A percentile compares a stretch with the other conserved stretches of the same genome.
Evolutionary conservation across 2,329 filamentous ascomycete genomes (phyloP).

Genomic region (Sporothrix brasiliensis): DNA sequence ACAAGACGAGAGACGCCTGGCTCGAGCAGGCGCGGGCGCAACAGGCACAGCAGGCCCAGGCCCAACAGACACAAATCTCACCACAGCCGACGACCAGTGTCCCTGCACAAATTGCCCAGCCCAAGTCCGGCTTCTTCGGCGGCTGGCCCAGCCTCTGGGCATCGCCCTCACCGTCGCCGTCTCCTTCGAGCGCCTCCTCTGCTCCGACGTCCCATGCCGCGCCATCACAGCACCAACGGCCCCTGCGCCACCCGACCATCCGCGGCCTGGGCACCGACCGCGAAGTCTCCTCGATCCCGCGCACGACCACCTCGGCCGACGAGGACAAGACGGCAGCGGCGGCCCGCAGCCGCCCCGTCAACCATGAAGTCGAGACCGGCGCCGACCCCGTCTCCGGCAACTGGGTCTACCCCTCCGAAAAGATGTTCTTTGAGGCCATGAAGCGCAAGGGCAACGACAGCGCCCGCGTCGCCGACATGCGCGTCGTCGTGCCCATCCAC

Average conservation of each 20-base stretch:
- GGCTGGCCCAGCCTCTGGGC: slow-evolving; percentile 32
- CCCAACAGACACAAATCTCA: background rate
- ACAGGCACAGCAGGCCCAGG: slow-evolving; percentile 37
- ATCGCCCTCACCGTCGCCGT: background rate
- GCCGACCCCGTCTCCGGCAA: slow-evolving; percentile 72
- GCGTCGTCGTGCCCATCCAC: slow-evolving; percentile 91
- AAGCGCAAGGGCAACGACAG: slow-evolving; percentile 82
- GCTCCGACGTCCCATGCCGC: background rate
- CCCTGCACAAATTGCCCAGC: background rate
- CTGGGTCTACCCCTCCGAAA: slow-evolving; percentile 96
- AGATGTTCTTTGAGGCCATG: slow-evolving; percentile 98
- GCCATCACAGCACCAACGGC: background rate
- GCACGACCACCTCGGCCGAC: slow-evolving; percentile 40
- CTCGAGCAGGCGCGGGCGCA: slow-evolving; percentile 67
- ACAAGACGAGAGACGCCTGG: slow-evolving; percentile 86
- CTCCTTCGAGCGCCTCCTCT: background rate
- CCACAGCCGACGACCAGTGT: background rate
- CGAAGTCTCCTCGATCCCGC: slow-evolving; percentile 78
- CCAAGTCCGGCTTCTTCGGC: slow-evolving; percentile 24
- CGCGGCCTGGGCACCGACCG: slow-evolving; percentile 64
- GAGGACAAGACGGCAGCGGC: slow-evolving; percentile 47
- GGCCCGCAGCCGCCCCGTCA: slow-evolving; percentile 52
- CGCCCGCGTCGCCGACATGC: slow-evolving; percentile 74
- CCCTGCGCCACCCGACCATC: slow-evolving; percentile 32
- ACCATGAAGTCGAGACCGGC: slow-evolving; percentile 77